A percentile compares a stretch with the other conserved stretches of the same genome.
Evolutionary conservation across 2,329 filamentous ascomycete genomes (phyloP).

Genomic region (Colletotrichum lini): DNA sequence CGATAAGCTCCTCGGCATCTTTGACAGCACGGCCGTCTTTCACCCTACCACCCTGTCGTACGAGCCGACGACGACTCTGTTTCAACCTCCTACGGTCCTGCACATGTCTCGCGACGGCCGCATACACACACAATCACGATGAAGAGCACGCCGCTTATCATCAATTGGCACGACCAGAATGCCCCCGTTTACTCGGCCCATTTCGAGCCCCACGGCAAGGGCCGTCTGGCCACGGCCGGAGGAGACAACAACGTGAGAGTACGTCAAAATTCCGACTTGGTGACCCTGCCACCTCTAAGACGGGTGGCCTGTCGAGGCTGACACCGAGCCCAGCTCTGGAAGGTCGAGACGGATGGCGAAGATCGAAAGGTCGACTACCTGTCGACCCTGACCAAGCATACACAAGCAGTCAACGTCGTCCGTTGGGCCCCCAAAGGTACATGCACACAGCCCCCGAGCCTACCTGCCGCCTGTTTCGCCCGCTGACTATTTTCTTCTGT

Average conservation of each 20-base stretch:
- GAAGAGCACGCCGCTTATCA: conserved; percentile 96
- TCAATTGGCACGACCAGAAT: conserved; percentile 99
- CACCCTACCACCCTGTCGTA: conserved; percentile 16
- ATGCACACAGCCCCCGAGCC: neutral
- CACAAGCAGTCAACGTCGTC: conserved; percentile 97
- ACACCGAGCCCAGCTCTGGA: conserved; percentile 80
- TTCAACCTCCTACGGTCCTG: conserved; percentile 24
- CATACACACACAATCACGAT: conserved; percentile 69
- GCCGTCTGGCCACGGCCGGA: conserved; percentile 91
- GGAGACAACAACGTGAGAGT: conserved; percentile 97
- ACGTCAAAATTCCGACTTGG: conserved; percentile 53
- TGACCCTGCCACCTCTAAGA: conserved; percentile 6
- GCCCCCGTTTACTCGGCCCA: conserved; percentile 97
- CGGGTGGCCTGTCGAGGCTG: conserved; percentile 27
- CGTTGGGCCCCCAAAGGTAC: conserved; percentile 94
- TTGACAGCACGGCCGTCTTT: neutral
- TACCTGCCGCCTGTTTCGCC: neutral
- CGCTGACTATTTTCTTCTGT: conserved; percentile 9
- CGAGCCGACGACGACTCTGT: conserved; percentile 16
- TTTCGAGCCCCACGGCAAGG: conserved; percentile 93
- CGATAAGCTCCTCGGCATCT: conserved; percentile 16
- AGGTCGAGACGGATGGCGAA: conserved; percentile 85
- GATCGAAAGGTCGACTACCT: conserved; percentile 93
- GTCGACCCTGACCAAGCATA: conserved; percentile 92
- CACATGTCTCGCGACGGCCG: conserved; percentile 42